Base-by-base conservation (phyloP, 345 rosid species). In the Sonneratia caseolaris region DNA sequence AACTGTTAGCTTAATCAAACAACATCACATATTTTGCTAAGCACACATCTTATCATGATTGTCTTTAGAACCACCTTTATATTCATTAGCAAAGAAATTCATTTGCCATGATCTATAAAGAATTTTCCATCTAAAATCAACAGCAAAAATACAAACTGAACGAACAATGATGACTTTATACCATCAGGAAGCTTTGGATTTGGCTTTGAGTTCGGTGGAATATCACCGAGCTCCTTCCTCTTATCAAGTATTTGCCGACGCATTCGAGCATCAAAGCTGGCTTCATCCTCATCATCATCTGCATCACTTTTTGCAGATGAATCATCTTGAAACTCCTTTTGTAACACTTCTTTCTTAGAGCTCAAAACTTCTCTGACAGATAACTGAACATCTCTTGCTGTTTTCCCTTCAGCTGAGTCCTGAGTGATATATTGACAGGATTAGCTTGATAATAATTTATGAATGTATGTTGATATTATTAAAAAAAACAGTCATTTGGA, bases 211-310 rank as follows among this genome's bases (percentile, higher is more conserved):
- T 71, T 71, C 19, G 72, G 49, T 66, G 79, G 75, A 64, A 65
- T 57, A 79, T 84, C 84, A 74, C 89, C 92, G 75, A 88, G 73
- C 73, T 95, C 92, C 70, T 84, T 84, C 56, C 86, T 81, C 83
- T 80, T 89, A 70, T 64, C 81, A 73, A 90, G 93, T 79, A 90
- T 85, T 76, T 84, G 88, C 64, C 79, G 87, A 68, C 94, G 91
- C 98, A 95, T 95, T 79, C 85, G 82, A 66, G 87, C 87, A 86
- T 95, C 97, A 86, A 95, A 95, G 75, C 70, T 83, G 69, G 81
- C 85, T 70, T 92, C 97, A 71, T 91, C 75, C 0, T 71, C 88
- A 22, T 79, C 89, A 70, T 84, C 85, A 35, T 80, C 84, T 69
- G 75, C 80, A 69, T 79, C 83, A 64, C 40, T 38, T 47, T 65